Evolutionary conservation across 148 eudicot genomes (phyloP), one percentile per base, ranked within the genome.

Genomic region (Arctostaphylos glauca): DNA sequence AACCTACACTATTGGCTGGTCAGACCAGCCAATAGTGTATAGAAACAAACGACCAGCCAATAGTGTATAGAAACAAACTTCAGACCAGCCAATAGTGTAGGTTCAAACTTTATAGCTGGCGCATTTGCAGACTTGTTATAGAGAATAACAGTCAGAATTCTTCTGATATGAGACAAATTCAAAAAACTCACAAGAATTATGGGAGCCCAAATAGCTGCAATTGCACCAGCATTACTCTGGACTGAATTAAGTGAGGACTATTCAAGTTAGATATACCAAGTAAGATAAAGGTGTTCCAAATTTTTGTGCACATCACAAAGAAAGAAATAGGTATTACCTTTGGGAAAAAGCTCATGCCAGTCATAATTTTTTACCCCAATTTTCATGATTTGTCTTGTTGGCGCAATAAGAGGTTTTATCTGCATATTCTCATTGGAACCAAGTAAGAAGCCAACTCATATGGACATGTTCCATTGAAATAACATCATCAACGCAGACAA

Each of bases 171-270:
- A 44, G 21, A 44, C 21, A 85, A 77, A 25, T 68, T 49, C 79
- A 49, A 52, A 21, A 19, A 86, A 87, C 99, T 91, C 89, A 96
- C 99, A 83, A 96, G 86, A 79, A 94, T 86, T 78, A 96, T 87
- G 43, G 99, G 99, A 90, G 97, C 89, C 99, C 99, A 96, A 85
- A 96, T 88, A 86, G 99, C 98, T 52, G 90, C 90, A 52, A 96
- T 84, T 83, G 97, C 97, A 79, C 97, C 98, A 81, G 91, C 93
- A 85, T 96, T 96, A 80, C 92, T 92, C 90, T 94, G 87, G 82
- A 93, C 99, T 96, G 91, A 77, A 87, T 84, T 70, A 78, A 15
- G 50, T 16, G 43, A 53, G 77, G 38, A n/a, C 64, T 66, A 46
- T 76, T 84, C 41, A 76, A 60, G 83, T 86, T 74, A 88, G 90